Evolutionary conservation across 2,329 filamentous ascomycete species (phyloP).

Genomic region (Paecilomyces dactylethromorphus): DNA sequence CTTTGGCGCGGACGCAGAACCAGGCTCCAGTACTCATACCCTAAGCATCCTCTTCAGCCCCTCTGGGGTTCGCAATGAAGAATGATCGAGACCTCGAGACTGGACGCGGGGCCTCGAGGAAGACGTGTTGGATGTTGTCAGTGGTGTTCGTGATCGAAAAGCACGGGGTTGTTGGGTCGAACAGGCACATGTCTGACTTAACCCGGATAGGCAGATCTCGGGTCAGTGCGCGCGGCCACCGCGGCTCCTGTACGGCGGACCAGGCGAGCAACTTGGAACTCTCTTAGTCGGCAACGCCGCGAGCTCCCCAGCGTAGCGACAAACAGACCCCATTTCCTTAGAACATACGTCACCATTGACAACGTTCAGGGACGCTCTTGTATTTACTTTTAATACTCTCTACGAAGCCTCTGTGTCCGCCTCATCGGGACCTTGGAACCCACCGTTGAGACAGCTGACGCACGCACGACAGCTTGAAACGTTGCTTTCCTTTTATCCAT

Average conservation of each 20-base stretch:
- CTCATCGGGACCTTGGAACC: neutral
- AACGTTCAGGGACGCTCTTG: neutral
- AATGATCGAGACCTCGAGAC: slow-evolving; percentile 6
- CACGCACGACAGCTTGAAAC: neutral
- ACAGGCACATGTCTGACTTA: slow-evolving; percentile 19
- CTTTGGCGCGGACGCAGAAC: slow-evolving; percentile 34
- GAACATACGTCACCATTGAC: neutral
- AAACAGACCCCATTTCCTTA: neutral
- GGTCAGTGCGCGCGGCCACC: neutral
- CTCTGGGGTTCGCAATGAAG: slow-evolving; percentile 7
- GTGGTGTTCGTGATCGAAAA: slow-evolving; percentile 11
- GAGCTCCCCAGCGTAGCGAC: neutral
- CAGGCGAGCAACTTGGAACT: slow-evolving; percentile 2
- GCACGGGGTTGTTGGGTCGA: slow-evolving; percentile 19
- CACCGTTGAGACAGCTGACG: neutral
- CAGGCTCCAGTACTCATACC: slow-evolving; percentile 32
- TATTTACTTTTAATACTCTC: neutral
- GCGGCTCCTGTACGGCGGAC: neutral
- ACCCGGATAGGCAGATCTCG: slow-evolving; percentile 11
- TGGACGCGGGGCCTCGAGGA: slow-evolving; percentile 5
- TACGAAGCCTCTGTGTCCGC: neutral
- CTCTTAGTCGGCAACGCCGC: slow-evolving; percentile 62
- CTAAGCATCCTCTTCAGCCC: slow-evolving; percentile 28
- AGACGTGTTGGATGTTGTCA: slow-evolving; percentile 4
- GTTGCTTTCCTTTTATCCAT: neutral